Percentiles rank a stretch among this genome's conserved stretches.
Evolutionary conservation across 306 rosid species (phyloP).

Genomic region (Sechiopsis laciniata): DNA sequence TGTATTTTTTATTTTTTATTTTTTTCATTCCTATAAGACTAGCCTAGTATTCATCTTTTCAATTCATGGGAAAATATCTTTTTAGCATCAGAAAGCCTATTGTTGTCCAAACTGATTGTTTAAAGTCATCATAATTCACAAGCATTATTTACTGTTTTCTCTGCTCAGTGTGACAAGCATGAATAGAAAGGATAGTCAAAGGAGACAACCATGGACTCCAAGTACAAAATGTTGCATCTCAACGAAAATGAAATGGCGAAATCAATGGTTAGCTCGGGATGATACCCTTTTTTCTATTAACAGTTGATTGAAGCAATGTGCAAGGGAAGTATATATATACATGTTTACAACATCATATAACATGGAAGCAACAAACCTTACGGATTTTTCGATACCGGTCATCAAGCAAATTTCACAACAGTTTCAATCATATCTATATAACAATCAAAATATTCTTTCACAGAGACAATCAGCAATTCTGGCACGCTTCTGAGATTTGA

Average conservation of each 20-base stretch:
- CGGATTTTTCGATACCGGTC: slow-evolving; percentile 15
- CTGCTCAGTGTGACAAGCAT: not conserved
- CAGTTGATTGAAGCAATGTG: slow-evolving; percentile 1
- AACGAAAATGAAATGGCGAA: not conserved
- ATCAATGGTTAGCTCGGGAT: not conserved
- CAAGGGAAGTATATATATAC: slow-evolving; percentile 7
- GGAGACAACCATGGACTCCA: not conserved
- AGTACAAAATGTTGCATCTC: not conserved
- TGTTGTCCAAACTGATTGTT: not conserved
- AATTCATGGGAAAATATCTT: too few relatives aligned
- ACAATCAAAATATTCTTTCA: not conserved
- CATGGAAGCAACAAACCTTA: slow-evolving; percentile 11
- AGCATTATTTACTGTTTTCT: not conserved
- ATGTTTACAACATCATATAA: not conserved
- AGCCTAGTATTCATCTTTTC: too few relatives aligned
- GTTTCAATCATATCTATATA: not conserved
- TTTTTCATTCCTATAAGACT: too few relatives aligned
- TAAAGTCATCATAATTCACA: not conserved
- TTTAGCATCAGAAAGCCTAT: not conserved
- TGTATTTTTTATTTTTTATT: too few relatives aligned
- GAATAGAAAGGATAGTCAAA: too few relatives aligned
- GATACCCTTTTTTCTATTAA: slow-evolving; percentile 8
- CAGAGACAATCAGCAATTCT: not conserved
- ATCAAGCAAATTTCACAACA: not conserved
- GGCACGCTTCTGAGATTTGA: not conserved